Percentiles rank a stretch among this genome's conserved stretches.
Conservation (phyloP, 2,329 filamentous ascomycete genomes). For the Lachnellula willkommii region DNA sequence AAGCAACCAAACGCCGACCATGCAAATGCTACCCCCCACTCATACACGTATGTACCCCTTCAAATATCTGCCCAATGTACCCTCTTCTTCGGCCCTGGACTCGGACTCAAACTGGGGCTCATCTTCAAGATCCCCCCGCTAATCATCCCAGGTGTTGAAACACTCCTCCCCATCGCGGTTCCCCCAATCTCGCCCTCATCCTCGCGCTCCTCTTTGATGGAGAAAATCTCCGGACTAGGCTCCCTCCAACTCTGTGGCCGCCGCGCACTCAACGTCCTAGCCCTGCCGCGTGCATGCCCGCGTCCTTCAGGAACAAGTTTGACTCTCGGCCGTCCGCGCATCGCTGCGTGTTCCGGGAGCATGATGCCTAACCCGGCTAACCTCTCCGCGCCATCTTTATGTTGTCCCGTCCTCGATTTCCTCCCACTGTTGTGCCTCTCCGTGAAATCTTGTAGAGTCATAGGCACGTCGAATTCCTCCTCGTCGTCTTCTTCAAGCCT, state of each 20-base stretch:
- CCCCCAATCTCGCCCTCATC: slow-evolving; percentile 10
- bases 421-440: slow-evolving; percentile 13
- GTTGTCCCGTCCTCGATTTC: slow-evolving; percentile 14
- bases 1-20: background rate
- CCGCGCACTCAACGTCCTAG: slow-evolving; percentile 22
- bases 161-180: background rate
- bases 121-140: slow-evolving; percentile 3
- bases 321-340: slow-evolving; percentile 25
- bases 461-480: slow-evolving; percentile 22
- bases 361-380: slow-evolving; percentile 24
- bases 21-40: slow-evolving; percentile 3
- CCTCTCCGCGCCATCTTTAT: slow-evolving; percentile 6
- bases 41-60: slow-evolving; percentile 1
- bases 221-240: slow-evolving; percentile 30
- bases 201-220: slow-evolving; percentile 29
- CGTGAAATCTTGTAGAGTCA: slow-evolving; percentile 28
- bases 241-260: slow-evolving; percentile 28
- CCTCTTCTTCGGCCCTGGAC: slow-evolving; percentile 27
- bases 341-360: slow-evolving; percentile 15
- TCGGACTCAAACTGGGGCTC: background rate
- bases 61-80: slow-evolving; percentile 28
- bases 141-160: slow-evolving; percentile 10
- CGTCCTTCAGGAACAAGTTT: slow-evolving; percentile 12
- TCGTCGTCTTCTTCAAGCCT: slow-evolving; percentile 18
- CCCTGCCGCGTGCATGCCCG: slow-evolving; percentile 22